These are phyloP conservation scores for Mucuna pruriens DNA, from an alignment of 306 rosid species.

Conservation along the genomic window DNA sequence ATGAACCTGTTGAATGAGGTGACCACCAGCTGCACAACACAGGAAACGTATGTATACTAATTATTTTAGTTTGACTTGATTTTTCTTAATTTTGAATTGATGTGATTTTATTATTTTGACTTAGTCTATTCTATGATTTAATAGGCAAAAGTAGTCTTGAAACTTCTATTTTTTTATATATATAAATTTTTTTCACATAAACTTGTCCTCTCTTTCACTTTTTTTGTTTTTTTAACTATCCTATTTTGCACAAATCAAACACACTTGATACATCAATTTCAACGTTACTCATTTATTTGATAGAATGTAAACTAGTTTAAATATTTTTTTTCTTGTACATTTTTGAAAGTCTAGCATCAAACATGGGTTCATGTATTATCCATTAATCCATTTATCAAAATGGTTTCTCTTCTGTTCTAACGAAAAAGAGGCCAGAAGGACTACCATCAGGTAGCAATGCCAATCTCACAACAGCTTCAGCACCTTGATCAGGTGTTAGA, in stretches of 20 bases:
- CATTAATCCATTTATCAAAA: slow-evolving; percentile 28
- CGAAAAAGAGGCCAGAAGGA: slow-evolving; percentile 44
- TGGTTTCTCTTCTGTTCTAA: slow-evolving; percentile 29
- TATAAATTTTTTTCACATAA: no score
- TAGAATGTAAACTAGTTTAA: neutral
- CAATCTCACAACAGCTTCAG: slow-evolving; percentile 51
- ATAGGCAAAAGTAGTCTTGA: no score
- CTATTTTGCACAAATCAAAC: neutral
- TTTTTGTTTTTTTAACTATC: neutral
- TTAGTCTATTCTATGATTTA: no score
- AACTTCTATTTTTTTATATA: no score
- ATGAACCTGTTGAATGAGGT: no score
- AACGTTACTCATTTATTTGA: neutral
- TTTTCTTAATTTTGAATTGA: no score
- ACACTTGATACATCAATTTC: neutral
- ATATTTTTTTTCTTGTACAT: no score
- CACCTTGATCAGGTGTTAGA: slow-evolving; percentile 62
- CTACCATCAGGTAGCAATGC: slow-evolving; percentile 48
- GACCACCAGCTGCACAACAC: no score
- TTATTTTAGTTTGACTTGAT: no score
- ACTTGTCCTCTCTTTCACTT: no score
- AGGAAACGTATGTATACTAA: no score
- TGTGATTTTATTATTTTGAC: no score
- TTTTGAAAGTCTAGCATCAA: neutral
- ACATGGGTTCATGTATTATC: neutral